phyloP scores from a whole-genome alignment of 1,284 basidiomycete species.

The Pseudozyma flocculosa region DNA sequence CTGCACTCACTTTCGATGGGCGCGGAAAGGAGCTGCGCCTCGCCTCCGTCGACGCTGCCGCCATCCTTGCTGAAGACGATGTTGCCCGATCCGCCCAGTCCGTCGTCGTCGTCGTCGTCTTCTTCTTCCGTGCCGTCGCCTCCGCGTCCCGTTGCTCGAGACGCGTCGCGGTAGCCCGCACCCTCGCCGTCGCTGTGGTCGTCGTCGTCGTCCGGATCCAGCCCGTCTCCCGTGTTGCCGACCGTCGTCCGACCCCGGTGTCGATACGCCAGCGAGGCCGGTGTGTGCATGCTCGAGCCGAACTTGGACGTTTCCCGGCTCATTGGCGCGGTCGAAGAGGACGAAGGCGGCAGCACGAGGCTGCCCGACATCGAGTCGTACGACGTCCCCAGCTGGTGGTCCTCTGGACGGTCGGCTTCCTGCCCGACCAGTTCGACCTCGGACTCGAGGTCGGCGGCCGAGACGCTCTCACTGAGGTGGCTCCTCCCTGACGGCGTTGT shows the following conservation, averaged over 20 bases:
- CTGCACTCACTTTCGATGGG: conserved; percentile 24
- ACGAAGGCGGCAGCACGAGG: not conserved
- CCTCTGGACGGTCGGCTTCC: not conserved
- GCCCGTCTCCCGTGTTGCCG: conserved; percentile 41
- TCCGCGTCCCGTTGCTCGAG: too few relatives aligned
- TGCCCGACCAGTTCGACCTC: too few relatives aligned
- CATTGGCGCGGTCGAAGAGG: too few relatives aligned
- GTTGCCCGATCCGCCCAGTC: conserved; percentile 62
- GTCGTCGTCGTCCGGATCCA: conserved; percentile 40
- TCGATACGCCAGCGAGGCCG: not conserved
- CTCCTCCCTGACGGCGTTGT: too few relatives aligned
- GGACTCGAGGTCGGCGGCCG: not conserved
- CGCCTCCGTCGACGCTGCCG: conserved; percentile 64
- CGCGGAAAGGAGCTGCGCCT: conserved; percentile 38
- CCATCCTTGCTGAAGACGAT: conserved; percentile 68
- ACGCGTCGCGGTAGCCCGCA: too few relatives aligned
- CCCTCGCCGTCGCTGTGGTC: not conserved
- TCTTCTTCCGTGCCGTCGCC: conserved; percentile 4
- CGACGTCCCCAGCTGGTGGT: not conserved
- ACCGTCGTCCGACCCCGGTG: conserved; percentile 25
- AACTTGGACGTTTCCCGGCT: too few relatives aligned
- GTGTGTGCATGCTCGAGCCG: too few relatives aligned
- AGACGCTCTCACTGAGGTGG: not conserved
- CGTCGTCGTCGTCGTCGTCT: conserved; percentile 5
- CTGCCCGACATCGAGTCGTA: not conserved